phyloP scores from a whole-genome alignment of 805 yeast species.

The Brettanomyces sp. region DNA sequence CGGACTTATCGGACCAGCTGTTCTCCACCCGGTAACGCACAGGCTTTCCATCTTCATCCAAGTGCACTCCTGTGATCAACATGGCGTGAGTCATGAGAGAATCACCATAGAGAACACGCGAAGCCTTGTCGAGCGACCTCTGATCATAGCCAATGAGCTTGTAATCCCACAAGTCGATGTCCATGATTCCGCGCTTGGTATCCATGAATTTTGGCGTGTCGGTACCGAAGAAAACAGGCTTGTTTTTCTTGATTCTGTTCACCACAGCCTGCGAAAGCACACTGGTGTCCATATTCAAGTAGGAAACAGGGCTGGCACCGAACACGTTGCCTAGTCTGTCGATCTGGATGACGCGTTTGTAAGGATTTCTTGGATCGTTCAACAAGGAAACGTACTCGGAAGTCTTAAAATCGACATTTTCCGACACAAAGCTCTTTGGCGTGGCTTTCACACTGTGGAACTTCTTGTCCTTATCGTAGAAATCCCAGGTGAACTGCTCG shows the following conservation, averaged over 20 bases:
- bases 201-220: constrained; percentile 78
- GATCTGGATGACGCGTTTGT: constrained; percentile 54
- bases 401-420: constrained; percentile 44
- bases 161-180: constrained; percentile 60
- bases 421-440: constrained; percentile 55
- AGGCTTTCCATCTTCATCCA: constrained; percentile 54
- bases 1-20: constrained; percentile 67
- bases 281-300: constrained; percentile 58
- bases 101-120: constrained; percentile 60
- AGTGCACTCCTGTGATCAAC: constrained; percentile 74
- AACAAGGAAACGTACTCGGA: constrained; percentile 53
- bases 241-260: constrained; percentile 58
- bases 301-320: constrained; percentile 62
- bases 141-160: constrained; percentile 42
- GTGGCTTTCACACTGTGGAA: constrained; percentile 42
- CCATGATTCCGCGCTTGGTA: constrained; percentile 60
- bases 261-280: constrained; percentile 53
- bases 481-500: constrained; percentile 67
- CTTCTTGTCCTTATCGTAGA: constrained; percentile 54
- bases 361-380: constrained; percentile 75
- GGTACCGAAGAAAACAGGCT: constrained; percentile 81
- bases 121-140: constrained; percentile 45
- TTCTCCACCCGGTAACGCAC: constrained; percentile 67
- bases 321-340: constrained; percentile 67
- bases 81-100: constrained; percentile 87